Evolutionary conservation across 2,329 filamentous ascomycete genomes (phyloP), one percentile per base, ranked within the genome.

Genomic region (Cyclaneusma minus): DNA sequence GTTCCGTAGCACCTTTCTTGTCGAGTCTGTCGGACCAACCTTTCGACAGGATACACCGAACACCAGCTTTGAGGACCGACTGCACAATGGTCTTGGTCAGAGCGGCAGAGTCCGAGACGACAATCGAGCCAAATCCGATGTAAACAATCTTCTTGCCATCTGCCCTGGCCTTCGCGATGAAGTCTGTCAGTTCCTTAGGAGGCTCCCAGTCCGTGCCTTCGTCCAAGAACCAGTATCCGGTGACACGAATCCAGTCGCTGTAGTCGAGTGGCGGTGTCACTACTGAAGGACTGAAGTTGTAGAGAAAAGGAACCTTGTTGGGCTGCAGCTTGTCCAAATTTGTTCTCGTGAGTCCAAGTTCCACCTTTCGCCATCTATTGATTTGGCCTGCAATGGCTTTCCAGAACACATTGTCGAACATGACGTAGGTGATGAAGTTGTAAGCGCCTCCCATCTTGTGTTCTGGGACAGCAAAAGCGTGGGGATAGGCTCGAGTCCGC

Each of bases 361-460:
- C 68, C 36, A 73, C 78, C 48, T 82, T 83, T 35, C 89, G 72
- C 89, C 89, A 98, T 28, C 72, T 66, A 51, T 98, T 98, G 45
- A 98, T 68, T 49, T 95, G 89, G 7, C 78, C 70, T 1, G 85
- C 76, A 11, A 85, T 94, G 5, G 83, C 78, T 45, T 83, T 84
- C 89, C 89, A 98, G 52, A 95, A 95, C 16, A 98, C 69, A 39
- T 79, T 87, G 52, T 98, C 89, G 45, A 98, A 94, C 64, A 94
- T 79, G 34, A 92, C 74, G 41, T 98, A 98, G 0, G 84, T 89
- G 45, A 92, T 74, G 47, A 85, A 84, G 47, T 98, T 98, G 58
- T 93, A 95, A 0, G 76, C 76, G 13, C 89, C 89, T 29, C 89
- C 89, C 72, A 92, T 83, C 55, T 92, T 94, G 51, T 81, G 74